These are phyloP conservation scores for Earliella scabrosa DNA, from an alignment of 1,284 basidiomycete species.

Conservation along the genomic window DNA sequence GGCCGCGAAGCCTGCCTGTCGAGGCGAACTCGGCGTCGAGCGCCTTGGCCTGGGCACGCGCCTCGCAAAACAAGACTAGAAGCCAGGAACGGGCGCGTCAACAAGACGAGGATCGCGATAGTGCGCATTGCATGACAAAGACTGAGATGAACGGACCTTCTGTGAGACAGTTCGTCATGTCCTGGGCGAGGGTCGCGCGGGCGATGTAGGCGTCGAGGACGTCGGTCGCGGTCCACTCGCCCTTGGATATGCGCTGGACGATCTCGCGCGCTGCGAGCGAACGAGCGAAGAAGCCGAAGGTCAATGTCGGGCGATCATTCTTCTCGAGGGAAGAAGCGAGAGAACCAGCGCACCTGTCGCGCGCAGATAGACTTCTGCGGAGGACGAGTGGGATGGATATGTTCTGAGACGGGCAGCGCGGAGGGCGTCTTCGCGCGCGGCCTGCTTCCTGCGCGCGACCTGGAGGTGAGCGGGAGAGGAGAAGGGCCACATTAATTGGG, in stretches of 20 bases:
- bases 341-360: slow-evolving; percentile 30
- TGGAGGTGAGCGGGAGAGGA: slow-evolving; percentile 35
- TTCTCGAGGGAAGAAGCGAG: slow-evolving; percentile 3
- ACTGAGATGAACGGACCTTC: slow-evolving; percentile 63
- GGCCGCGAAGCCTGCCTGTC: slow-evolving; percentile 67
- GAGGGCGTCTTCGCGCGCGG: slow-evolving; percentile 38
- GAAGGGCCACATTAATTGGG: slow-evolving; percentile 47
- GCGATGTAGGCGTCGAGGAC: slow-evolving; percentile 79
- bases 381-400: slow-evolving; percentile 17
- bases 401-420: slow-evolving; percentile 21
- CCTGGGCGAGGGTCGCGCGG: slow-evolving; percentile 67
- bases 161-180: slow-evolving; percentile 75
- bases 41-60: slow-evolving; percentile 60
- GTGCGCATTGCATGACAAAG: not conserved
- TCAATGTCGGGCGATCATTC: slow-evolving; percentile 8
- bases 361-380: slow-evolving; percentile 29
- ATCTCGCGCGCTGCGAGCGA: slow-evolving; percentile 59
- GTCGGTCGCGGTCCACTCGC: slow-evolving; percentile 74
- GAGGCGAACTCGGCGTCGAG: slow-evolving; percentile 69
- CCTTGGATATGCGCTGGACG: slow-evolving; percentile 55
- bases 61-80: slow-evolving; percentile 72
- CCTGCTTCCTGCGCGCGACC: slow-evolving; percentile 38
- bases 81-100: not conserved
- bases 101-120: not conserved
- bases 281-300: not conserved